These are phyloP conservation scores for Schizosaccharomyces cryophilus DNA, from an alignment of 805 yeast genomes.

Conservation along the genomic window DNA sequence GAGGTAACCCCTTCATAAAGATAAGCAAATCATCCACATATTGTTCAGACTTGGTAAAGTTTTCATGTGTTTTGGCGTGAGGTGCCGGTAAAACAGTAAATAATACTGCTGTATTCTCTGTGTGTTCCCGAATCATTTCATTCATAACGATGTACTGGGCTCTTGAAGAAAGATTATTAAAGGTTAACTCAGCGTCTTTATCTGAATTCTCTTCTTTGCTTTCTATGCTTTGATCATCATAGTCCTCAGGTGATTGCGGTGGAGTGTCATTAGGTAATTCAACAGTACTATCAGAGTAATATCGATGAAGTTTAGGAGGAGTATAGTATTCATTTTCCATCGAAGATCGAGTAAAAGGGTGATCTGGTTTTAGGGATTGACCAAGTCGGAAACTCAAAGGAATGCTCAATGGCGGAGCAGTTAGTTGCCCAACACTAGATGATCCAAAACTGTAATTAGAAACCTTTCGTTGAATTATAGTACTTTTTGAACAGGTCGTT, in stretches of 20 bases:
- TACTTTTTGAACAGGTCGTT: neutral
- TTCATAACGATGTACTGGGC: conserved; percentile 1
- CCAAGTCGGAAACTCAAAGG: conserved; percentile 1
- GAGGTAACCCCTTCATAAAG: neutral
- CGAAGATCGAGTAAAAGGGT: neutral
- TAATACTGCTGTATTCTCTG: neutral
- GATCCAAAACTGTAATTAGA: neutral
- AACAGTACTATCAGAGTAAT: neutral
- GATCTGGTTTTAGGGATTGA: neutral
- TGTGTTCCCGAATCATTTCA: neutral
- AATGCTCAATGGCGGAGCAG: neutral
- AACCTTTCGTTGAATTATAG: neutral
- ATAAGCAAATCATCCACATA: neutral
- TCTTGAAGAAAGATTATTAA: neutral
- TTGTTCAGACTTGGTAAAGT: neutral
- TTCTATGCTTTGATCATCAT: neutral
- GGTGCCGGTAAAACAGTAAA: neutral
- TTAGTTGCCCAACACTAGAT: neutral
- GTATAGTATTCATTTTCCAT: neutral
- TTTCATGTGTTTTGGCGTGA: conserved; percentile 7
- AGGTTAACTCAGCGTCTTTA: neutral
- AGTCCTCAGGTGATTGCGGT: neutral
- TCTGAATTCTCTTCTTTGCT: neutral
- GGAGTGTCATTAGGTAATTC: neutral
- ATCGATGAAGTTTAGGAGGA: neutral